Evolutionary conservation across 1,284 basidiomycete species (phyloP).

Genomic region (Thelephora terrestris): DNA sequence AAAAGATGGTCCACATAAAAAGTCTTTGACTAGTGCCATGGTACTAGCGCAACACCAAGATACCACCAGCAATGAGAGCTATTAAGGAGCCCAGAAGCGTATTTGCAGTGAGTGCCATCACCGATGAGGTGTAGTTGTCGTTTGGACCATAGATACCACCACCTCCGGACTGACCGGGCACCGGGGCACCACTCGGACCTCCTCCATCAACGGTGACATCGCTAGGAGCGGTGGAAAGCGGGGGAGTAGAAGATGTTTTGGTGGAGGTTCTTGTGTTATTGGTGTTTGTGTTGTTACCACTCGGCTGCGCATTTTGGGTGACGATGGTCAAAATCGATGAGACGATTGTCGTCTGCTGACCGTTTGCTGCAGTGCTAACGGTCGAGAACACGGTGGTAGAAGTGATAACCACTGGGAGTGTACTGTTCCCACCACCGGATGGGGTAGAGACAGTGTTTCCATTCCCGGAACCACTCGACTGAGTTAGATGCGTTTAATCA

Average conservation of each 20-base stretch:
- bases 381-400: slow-evolving; percentile 34
- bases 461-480: too few species aligned
- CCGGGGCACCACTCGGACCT: slow-evolving; percentile 35
- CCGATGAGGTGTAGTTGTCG: slow-evolving; percentile 54
- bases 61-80: slow-evolving; percentile 30
- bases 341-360: too few species aligned
- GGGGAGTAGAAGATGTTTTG: slow-evolving; percentile 21
- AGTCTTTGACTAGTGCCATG: slow-evolving; percentile 26
- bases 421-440: too few species aligned
- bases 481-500: too few species aligned
- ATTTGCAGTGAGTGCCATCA: slow-evolving; percentile 30
- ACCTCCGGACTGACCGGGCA: slow-evolving; percentile 31
- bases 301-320: too few species aligned
- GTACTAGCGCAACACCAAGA: slow-evolving; percentile 37
- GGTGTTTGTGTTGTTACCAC: neutral
- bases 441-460: too few species aligned
- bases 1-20: slow-evolving; percentile 2
- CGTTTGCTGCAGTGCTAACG: slow-evolving; percentile 11
- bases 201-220: slow-evolving; percentile 42
- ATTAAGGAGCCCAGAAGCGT: slow-evolving; percentile 16
- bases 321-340: too few species aligned
- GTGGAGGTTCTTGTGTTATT: slow-evolving; percentile 19
- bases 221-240: slow-evolving; percentile 48
- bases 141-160: slow-evolving; percentile 44
- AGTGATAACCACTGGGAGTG: slow-evolving; percentile 20